A percentile compares a stretch with the other conserved stretches of the same genome.
These are phyloP conservation scores for Ceratobasidium sp. DNA, from an alignment of 1,284 basidiomycete genomes.

Conservation along the genomic window DNA sequence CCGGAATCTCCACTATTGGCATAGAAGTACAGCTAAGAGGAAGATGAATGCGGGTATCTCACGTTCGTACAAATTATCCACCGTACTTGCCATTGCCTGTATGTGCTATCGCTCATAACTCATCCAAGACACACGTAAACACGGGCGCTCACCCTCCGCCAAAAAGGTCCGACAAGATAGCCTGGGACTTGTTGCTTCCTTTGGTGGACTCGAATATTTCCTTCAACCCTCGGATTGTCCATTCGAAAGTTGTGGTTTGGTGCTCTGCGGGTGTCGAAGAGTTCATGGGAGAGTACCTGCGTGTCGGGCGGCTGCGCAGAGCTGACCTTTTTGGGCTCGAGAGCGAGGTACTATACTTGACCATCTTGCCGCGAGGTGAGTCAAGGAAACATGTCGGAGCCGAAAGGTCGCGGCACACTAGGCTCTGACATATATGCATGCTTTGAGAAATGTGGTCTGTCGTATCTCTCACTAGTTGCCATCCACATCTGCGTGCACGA, in stretches of 20 bases:
- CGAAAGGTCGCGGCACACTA: neutral
- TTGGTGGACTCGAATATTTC: slow-evolving; percentile 75
- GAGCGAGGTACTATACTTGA: too few species aligned
- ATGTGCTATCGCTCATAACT: neutral
- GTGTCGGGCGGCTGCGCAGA: too few species aligned
- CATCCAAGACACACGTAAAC: neutral
- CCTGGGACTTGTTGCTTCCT: slow-evolving; percentile 76
- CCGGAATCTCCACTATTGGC: neutral
- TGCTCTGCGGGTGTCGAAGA: slow-evolving; percentile 60
- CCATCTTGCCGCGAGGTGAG: neutral
- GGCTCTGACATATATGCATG: neutral
- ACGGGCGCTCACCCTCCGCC: slow-evolving; percentile 60
- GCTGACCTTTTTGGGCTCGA: too few species aligned
- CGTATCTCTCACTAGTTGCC: too few species aligned
- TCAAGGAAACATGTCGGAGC: neutral
- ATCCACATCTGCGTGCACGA: too few species aligned
- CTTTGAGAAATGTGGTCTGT: neutral
- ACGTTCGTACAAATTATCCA: neutral
- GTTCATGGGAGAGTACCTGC: neutral
- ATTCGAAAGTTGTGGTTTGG: slow-evolving; percentile 74
- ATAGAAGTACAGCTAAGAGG: neutral
- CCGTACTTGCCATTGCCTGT: neutral
- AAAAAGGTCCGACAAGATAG: slow-evolving; percentile 71
- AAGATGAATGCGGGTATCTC: neutral
- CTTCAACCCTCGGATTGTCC: slow-evolving; percentile 75